A percentile compares a stretch with the other conserved stretches of the same genome.
Evolutionary conservation across 139 green algal species (phyloP).

Genomic region (Diplosphaera chodatii): DNA sequence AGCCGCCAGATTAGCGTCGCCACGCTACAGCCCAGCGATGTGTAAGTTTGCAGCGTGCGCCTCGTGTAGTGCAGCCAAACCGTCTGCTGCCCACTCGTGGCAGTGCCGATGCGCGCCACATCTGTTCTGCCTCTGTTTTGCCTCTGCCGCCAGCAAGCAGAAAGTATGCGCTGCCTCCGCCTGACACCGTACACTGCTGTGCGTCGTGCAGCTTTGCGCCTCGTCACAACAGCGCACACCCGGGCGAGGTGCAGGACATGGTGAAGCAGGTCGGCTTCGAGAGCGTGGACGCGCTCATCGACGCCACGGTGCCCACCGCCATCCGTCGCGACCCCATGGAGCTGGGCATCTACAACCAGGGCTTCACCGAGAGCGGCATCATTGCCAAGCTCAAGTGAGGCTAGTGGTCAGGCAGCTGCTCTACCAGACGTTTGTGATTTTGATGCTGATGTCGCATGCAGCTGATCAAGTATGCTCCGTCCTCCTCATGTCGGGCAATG

Average conservation of each 20-base stretch:
- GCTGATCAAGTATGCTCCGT: too few species aligned
- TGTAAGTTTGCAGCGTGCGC: constrained; percentile 35
- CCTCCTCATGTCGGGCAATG: too few species aligned
- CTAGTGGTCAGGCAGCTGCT: background rate
- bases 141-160: too few species aligned
- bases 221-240: constrained; percentile 87
- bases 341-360: constrained; percentile 76
- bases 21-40: constrained; percentile 66
- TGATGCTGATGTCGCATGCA: too few species aligned
- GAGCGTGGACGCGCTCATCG: constrained; percentile 81
- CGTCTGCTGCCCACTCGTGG: background rate
- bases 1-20: constrained; percentile 58
- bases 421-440: too few species aligned
- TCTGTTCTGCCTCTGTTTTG: too few species aligned
- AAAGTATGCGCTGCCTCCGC: too few species aligned
- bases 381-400: constrained; percentile 84
- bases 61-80: background rate
- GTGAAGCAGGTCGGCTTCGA: constrained; percentile 72
- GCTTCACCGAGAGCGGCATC: constrained; percentile 85
- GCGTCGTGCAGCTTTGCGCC: constrained; percentile 77
- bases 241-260: constrained; percentile 80
- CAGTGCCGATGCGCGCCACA: background rate
- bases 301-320: constrained; percentile 88
- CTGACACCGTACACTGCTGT: background rate
- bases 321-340: constrained; percentile 82